A percentile compares a stretch with the other conserved stretches of the same genome.
These are phyloP conservation scores for Eustoma russellianum DNA, from an alignment of 257 asterid species.

Conservation along the genomic window DNA sequence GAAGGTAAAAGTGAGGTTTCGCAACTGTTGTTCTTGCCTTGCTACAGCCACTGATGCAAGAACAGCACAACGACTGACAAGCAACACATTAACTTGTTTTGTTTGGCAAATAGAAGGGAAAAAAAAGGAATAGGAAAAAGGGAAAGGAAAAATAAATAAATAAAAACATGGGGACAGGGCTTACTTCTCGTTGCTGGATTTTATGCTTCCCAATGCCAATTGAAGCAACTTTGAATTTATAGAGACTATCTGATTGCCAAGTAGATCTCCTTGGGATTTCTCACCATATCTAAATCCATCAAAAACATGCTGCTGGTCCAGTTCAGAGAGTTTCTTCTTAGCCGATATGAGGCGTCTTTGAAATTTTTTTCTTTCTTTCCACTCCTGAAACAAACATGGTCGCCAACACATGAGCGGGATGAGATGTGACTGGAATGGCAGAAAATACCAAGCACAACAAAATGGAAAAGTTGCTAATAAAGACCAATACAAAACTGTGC, in stretches of 20 bases:
- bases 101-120: neutral
- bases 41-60: too few relatives aligned
- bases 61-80: too few relatives aligned
- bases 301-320: conserved; percentile 84
- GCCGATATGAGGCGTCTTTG: conserved; percentile 80
- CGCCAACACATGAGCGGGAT: conserved; percentile 7
- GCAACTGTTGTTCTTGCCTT: too few relatives aligned
- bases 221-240: conserved; percentile 66
- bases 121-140: neutral
- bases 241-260: conserved; percentile 67
- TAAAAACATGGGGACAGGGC: conserved; percentile 1
- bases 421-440: too few relatives aligned
- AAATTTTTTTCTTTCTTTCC: conserved; percentile 82
- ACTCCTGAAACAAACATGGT: conserved; percentile 50
- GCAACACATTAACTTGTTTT: neutral
- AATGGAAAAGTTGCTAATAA: too few relatives aligned
- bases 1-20: too few relatives aligned
- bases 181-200: conserved; percentile 42
- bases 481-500: too few relatives aligned
- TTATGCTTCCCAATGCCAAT: conserved; percentile 49
- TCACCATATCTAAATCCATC: conserved; percentile 73
- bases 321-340: conserved; percentile 74
- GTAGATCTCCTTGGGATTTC: conserved; percentile 60
- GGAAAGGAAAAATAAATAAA: conserved; percentile 1
- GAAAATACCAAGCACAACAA: too few relatives aligned